Evolutionary conservation across 495 filamentous ascomycete species (phyloP).

Genomic region (Talaromyces wortmannii): DNA sequence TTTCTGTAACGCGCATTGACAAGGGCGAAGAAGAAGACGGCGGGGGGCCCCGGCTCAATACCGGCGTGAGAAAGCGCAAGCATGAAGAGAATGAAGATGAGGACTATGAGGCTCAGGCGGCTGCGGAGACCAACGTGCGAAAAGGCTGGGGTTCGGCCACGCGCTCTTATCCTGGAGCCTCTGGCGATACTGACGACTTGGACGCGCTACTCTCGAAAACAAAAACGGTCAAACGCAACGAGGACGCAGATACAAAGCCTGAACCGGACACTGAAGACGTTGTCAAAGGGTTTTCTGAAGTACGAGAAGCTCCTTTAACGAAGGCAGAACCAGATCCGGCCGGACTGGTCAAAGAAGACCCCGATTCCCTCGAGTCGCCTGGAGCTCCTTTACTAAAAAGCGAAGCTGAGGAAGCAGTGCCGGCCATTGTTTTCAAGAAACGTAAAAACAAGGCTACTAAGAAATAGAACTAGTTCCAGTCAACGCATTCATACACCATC

Average conservation of each 20-base stretch:
- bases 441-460: conserved; percentile 71
- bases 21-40: conserved; percentile 32
- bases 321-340: conserved; percentile 12
- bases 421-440: conserved; percentile 78
- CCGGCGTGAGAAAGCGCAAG: conserved; percentile 66
- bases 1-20: conserved; percentile 37
- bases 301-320: conserved; percentile 3
- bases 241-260: conserved; percentile 5
- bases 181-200: conserved; percentile 53
- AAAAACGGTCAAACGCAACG: conserved; percentile 33
- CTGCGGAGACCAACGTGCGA: conserved; percentile 53
- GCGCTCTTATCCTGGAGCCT: conserved; percentile 52
- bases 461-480: conserved; percentile 15
- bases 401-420: conserved; percentile 19
- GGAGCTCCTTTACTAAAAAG: conserved; percentile 14
- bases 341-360: conserved; percentile 25
- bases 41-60: conserved; percentile 17
- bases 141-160: conserved; percentile 72
- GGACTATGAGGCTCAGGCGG: conserved; percentile 53
- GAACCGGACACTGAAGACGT: conserved; percentile 3
- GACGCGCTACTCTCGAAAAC: conserved; percentile 59
- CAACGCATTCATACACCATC: background rate
- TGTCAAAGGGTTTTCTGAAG: background rate
- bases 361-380: conserved; percentile 27
- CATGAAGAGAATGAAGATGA: conserved; percentile 47